Base-by-base conservation (phyloP, 768 basidiomycete genomes). In the Pisolithus marmoratus region DNA sequence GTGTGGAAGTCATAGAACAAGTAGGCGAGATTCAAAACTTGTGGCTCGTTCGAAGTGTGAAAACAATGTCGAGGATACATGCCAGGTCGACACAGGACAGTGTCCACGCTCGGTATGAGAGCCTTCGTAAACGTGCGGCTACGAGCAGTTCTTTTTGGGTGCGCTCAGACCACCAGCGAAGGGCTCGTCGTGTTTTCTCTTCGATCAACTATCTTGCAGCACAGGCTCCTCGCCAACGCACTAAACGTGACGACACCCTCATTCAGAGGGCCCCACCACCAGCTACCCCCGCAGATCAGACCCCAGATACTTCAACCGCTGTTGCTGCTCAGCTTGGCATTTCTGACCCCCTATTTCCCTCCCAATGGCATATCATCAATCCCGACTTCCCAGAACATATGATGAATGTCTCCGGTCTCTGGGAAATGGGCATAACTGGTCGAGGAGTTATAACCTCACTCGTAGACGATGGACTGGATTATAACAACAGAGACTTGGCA, bases 291-390 rank as follows among this genome's bases (percentile, higher is more conserved):
- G 58, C 70, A 1, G 57, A 67, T 5, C 68, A 57, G n/a, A 34
- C 43, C 29, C 49, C 49, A 24, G 38, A 51, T 22, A 66, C 70
- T 11, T 66, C 83, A 15, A 64, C 74, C 40, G 75, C 67, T 7
- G 72, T 85, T 36, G 85, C 82, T 8, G 66, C 77, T 36, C 74
- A 76, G 11, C 75, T 95, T 37, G 79, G 75, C 19, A 84, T 99
- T 53, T 60, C 72, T 23, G 95, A 98, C 63, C 95, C 95, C 0
- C 73, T 86, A 54, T 93, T 96, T 64, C 63, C 75, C 15, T 68
- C 80, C 52, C 95, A 98, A 74, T 98, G 96, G 96, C 95, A 97
- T 72, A 74, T 97, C 22, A 80, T 96, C 54, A 98, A 99, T 70
- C 83, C 88, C 54, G 79, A 90, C 31, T 82, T 75, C 57, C 87